Conservation (phyloP, 176 grass and related monocot species). For the Hyparrhenia diplandra region DNA sequence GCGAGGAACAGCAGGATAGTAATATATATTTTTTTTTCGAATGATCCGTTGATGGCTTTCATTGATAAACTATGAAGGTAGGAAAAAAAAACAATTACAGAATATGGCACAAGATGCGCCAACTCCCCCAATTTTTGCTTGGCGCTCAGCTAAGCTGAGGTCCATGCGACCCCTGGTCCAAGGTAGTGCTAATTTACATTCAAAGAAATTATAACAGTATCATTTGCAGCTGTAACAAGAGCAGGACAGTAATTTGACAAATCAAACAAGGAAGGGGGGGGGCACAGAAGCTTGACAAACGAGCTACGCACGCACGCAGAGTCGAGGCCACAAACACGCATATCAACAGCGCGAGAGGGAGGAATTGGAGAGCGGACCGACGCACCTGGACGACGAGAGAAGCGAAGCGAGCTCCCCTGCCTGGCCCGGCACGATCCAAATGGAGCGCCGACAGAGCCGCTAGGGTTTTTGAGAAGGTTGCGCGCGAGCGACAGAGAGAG, state of each 20-base stretch:
- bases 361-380: constrained; percentile 6
- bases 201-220: too few species aligned
- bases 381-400: constrained; percentile 30
- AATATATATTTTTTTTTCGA: too few species aligned
- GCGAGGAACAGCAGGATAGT: not conserved
- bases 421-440: not conserved
- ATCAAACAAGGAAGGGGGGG: not conserved
- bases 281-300: not conserved
- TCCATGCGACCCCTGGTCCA: too few species aligned
- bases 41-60: too few species aligned
- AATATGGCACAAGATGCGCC: too few species aligned
- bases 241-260: not conserved
- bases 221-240: too few species aligned
- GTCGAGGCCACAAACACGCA: not conserved
- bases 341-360: not conserved
- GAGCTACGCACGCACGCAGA: not conserved
- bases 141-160: too few species aligned
- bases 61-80: too few species aligned
- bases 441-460: not conserved
- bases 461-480: constrained; percentile 25
- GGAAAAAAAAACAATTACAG: too few species aligned
- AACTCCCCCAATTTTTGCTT: too few species aligned
- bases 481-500: not conserved
- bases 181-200: too few species aligned
- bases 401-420: not conserved